A percentile compares a stretch with the other conserved stretches of the same genome.
phyloP scores from a whole-genome alignment of 202 grass and related monocot genomes.

The Setaria viridis region DNA sequence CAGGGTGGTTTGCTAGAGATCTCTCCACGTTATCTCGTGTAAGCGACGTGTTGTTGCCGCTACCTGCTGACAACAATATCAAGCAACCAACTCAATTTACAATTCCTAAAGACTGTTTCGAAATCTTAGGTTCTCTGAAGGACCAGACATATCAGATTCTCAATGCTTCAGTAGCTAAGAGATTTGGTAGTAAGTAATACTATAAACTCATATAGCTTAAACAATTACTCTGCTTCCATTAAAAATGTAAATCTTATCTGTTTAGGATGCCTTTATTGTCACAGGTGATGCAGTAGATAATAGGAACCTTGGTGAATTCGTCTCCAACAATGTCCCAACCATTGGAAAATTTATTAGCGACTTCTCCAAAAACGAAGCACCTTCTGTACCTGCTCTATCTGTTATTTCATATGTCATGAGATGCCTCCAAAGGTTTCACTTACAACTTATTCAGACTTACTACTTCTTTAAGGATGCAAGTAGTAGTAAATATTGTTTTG shows the following conservation, averaged over 20 bases:
- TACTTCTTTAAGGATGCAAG: slow-evolving; percentile 16
- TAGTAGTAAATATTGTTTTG: neutral
- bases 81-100: slow-evolving; percentile 51
- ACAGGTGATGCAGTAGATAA: slow-evolving; percentile 65
- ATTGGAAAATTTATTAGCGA: slow-evolving; percentile 64
- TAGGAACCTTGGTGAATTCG: slow-evolving; percentile 68
- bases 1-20: slow-evolving; percentile 94
- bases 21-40: slow-evolving; percentile 57
- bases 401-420: slow-evolving; percentile 81
- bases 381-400: slow-evolving; percentile 63
- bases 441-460: slow-evolving; percentile 6
- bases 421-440: slow-evolving; percentile 68
- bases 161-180: slow-evolving; percentile 57
- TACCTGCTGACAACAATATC: slow-evolving; percentile 44
- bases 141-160: slow-evolving; percentile 72
- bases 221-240: neutral
- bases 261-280: slow-evolving; percentile 23
- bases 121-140: slow-evolving; percentile 59
- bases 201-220: slow-evolving; percentile 7
- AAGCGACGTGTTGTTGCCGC: slow-evolving; percentile 57
- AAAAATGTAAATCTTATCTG: neutral
- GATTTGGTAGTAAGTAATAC: slow-evolving; percentile 64
- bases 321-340: slow-evolving; percentile 68
- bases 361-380: slow-evolving; percentile 48
- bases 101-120: slow-evolving; percentile 81